Conservation (phyloP, 192 early-diverging fungal species). For the Phlyctochytrium arcticum region DNA sequence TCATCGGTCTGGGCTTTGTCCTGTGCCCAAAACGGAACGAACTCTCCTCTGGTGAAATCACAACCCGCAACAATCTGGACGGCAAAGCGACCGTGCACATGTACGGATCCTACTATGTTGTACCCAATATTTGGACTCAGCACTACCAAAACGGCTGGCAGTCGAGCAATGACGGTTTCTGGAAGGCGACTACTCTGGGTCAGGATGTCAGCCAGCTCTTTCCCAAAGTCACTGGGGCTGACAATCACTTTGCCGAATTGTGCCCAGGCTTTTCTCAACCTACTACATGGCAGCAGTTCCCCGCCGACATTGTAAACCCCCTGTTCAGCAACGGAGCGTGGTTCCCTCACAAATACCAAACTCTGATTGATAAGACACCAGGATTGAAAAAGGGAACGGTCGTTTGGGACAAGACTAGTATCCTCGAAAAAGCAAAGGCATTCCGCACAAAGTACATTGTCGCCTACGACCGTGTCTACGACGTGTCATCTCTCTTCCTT, state of each 20-base stretch:
- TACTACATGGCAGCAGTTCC: conserved; percentile 21
- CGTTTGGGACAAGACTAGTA: conserved; percentile 29
- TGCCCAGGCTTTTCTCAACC: conserved; percentile 37
- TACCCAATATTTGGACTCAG: conserved; percentile 9
- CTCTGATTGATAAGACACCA: conserved; percentile 16
- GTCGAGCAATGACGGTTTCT: conserved; percentile 14
- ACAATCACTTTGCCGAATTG: conserved; percentile 17
- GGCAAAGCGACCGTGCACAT: conserved; percentile 34
- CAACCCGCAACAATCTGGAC: conserved; percentile 12
- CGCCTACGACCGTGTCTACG: conserved; percentile 42
- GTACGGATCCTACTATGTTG: conserved; percentile 48
- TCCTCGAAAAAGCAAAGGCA: background rate
- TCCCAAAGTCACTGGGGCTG: conserved; percentile 24
- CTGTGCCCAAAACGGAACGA: conserved; percentile 77
- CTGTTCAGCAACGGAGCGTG: background rate
- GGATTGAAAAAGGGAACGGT: conserved; percentile 33
- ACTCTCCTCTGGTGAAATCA: conserved; percentile 43
- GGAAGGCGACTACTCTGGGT: conserved; percentile 36
- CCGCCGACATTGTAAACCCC: background rate
- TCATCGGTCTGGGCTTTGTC: conserved; percentile 55
- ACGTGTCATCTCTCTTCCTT: conserved; percentile 27
- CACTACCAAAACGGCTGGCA: background rate
- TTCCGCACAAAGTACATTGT: conserved; percentile 7
- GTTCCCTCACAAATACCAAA: conserved; percentile 4
- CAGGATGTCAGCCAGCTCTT: conserved; percentile 44